Base-by-base conservation (phyloP, 148 eudicot species). In the Rhododendron ovatum region DNA sequence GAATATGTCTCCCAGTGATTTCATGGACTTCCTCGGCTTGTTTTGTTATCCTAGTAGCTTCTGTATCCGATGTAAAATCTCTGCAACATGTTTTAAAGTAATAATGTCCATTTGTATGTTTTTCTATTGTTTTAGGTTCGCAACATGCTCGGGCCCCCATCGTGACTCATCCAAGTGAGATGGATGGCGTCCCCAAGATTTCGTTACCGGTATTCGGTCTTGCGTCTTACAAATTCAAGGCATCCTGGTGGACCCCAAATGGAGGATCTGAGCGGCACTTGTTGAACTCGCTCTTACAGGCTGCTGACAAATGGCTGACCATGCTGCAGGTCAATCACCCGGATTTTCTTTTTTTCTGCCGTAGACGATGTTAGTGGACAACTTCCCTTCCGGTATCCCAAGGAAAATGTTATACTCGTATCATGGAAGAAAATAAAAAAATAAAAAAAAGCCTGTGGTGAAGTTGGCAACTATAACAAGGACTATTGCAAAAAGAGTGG, bases 131-230 rank as follows among this genome's bases (percentile, higher is more conserved):
- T 74, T 80, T 88, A 94, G 95, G 92, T 81, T 61, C 78, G 80
- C 85, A 87, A 81, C 86, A 84, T 85, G 88, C 86, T 26, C 90
- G 88, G 85, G 82, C 92, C 86, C 96, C 94, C 5, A 83, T 85
- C 12, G 79, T 95, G 88, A 82, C 85, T n/a, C 87, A 84, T 90
- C 93, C 91, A 11, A 81, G 47, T 43, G 95, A 90, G 89, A 84
- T 88, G 75, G 95, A 93, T 92, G 96, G 94, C 50, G 45, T 86
- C 79, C 89, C 94, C n/a, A 92, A 88, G 86, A 90, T 95, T 35
- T 92, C 94, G 50, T 85, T 96, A 24, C 98, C 96, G 3, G 92
- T 90, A 9, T 94, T 92, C 83, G 99, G 99, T 50, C 93, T 96
- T 33, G 92, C 98, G 61, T 90, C 95, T 1, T 96, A 95, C 89